phyloP scores from a whole-genome alignment of 164 flowering plant genomes.

The Tetrastigma voinierianum region DNA sequence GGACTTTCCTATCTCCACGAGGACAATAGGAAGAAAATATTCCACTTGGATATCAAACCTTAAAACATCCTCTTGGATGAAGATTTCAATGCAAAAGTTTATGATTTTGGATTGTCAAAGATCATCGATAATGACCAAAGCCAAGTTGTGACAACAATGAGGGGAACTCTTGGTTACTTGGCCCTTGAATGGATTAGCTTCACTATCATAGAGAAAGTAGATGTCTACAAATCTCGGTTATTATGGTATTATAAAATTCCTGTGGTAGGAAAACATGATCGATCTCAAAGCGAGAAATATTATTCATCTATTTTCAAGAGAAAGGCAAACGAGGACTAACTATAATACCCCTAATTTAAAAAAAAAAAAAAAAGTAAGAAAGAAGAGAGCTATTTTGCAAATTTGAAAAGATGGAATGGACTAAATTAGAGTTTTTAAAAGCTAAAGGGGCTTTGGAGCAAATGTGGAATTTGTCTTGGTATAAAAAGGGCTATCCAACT shows the following conservation, averaged over 20 bases:
- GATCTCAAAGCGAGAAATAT: background rate
- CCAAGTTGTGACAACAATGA: too few relatives aligned
- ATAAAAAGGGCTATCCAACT: too few relatives aligned
- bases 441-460: too few relatives aligned
- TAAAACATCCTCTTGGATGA: too few relatives aligned
- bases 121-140: background rate
- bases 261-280: background rate
- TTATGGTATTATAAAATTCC: background rate
- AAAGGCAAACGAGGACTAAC: background rate
- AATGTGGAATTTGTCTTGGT: too few relatives aligned
- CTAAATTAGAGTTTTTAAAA: too few relatives aligned
- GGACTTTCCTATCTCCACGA: background rate
- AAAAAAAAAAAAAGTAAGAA: too few relatives aligned
- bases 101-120: background rate
- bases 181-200: background rate
- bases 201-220: background rate
- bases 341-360: too few relatives aligned
- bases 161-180: too few relatives aligned
- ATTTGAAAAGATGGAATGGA: too few relatives aligned
- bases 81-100: too few relatives aligned
- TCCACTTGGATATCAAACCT: background rate
- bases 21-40: background rate
- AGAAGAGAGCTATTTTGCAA: too few relatives aligned
- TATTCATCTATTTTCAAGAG: background rate
- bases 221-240: background rate